Percentiles rank a stretch among this genome's conserved stretches.
Evolutionary conservation across 1,139 yeast genomes (phyloP).

Genomic region (Geotrichum reessii): DNA sequence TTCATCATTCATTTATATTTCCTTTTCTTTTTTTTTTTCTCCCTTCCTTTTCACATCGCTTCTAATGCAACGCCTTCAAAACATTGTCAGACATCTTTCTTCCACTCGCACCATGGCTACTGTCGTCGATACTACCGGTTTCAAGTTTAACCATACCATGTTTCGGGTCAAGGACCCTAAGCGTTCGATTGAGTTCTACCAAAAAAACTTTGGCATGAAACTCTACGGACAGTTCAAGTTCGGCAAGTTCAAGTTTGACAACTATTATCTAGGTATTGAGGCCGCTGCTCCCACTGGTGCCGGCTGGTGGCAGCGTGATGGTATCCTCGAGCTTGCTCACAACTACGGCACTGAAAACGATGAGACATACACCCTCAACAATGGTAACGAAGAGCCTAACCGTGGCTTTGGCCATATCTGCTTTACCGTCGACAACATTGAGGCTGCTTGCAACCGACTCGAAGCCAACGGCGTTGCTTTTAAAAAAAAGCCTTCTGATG

Average conservation of each 20-base stretch:
- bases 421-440: conserved; percentile 76
- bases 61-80: background rate
- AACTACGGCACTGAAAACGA: conserved; percentile 70
- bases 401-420: conserved; percentile 95
- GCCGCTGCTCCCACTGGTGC: conserved; percentile 41
- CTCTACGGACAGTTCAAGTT: conserved; percentile 50
- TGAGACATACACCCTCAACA: conserved; percentile 52
- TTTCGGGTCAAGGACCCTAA: conserved; percentile 79
- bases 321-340: conserved; percentile 80
- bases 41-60: background rate
- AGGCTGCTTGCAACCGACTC: conserved; percentile 52
- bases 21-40: too few species aligned
- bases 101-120: conserved; percentile 15
- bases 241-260: conserved; percentile 53
- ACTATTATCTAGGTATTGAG: conserved; percentile 64
- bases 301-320: conserved; percentile 59
- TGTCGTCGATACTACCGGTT: conserved; percentile 20
- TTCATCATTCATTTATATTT: too few species aligned
- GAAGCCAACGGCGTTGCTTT: conserved; percentile 57
- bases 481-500: conserved; percentile 79
- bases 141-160: conserved; percentile 40
- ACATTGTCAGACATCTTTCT: background rate
- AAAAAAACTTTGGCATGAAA: conserved; percentile 68
- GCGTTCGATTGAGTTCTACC: conserved; percentile 65
- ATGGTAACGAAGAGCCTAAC: conserved; percentile 77